Conservation (phyloP, 2,329 filamentous ascomycete species). For the Neoscytalidium dimidiatum region DNA sequence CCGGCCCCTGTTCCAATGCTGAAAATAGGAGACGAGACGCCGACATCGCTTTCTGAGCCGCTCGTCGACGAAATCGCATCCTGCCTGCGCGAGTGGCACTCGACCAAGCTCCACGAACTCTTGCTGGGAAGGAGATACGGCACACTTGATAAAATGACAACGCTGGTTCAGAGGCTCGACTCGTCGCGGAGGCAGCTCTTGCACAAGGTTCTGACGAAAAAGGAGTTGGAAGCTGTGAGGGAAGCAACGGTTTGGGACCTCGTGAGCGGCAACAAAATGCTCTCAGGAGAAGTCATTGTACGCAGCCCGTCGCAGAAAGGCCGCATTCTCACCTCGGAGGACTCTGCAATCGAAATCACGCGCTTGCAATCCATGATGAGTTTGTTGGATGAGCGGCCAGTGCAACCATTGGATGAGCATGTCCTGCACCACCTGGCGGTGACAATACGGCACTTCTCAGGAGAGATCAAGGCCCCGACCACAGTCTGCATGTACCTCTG, state of each 20-base stretch:
- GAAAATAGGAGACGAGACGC: conserved; percentile 95
- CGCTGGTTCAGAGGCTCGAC: conserved; percentile 80
- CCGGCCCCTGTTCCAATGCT: conserved; percentile 94
- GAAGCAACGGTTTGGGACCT: conserved; percentile 95
- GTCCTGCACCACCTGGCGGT: conserved; percentile 81
- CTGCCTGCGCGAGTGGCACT: conserved; percentile 96
- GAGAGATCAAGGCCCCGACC: conserved; percentile 72
- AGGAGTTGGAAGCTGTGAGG: conserved; percentile 78
- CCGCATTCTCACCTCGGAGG: conserved; percentile 84
- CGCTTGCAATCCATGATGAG: conserved; percentile 95
- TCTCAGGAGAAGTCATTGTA: conserved; percentile 92
- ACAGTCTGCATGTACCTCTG: conserved; percentile 75
- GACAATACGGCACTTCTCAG: conserved; percentile 80
- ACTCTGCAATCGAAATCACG: conserved; percentile 89
- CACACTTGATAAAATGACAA: conserved; percentile 77
- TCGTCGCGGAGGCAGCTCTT: conserved; percentile 84
- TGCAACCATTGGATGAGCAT: conserved; percentile 65
- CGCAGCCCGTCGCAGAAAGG: conserved; percentile 82
- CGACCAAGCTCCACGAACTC: conserved; percentile 91
- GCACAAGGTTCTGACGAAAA: conserved; percentile 86
- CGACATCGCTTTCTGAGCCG: conserved; percentile 84
- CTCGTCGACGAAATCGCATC: conserved; percentile 97
- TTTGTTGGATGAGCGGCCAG: conserved; percentile 80
- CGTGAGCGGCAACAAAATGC: conserved; percentile 89
- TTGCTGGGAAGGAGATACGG: conserved; percentile 81